Conservation (phyloP, 352 stramenopile species). For the Phytophthora hibernalis region DNA sequence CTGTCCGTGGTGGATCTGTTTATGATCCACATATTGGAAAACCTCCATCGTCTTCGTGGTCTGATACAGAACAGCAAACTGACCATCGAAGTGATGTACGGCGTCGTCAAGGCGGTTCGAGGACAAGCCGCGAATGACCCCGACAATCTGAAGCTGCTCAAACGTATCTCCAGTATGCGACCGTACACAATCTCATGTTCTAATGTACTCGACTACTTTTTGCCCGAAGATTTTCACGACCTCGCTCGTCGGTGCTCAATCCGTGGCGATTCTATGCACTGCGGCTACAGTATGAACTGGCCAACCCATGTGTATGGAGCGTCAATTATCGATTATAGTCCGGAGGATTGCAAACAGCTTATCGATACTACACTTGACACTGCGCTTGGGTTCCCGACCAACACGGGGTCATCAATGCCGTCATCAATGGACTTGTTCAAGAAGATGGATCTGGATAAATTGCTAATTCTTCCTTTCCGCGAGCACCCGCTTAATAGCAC, state of each 20-base stretch:
- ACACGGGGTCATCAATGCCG: neutral
- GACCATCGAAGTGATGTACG: conserved; percentile 20
- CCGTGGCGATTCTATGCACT: conserved; percentile 3
- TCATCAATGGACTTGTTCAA: conserved; percentile 5
- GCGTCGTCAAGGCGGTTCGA: conserved; percentile 16
- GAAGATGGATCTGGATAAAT: conserved; percentile 22
- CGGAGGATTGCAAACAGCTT: conserved; percentile 1
- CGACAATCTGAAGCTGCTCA: conserved; percentile 8
- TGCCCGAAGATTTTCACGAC: conserved; percentile 32
- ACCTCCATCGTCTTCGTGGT: conserved; percentile 19
- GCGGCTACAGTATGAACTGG: conserved; percentile 41
- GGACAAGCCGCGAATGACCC: conserved; percentile 2
- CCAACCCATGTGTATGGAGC: conserved; percentile 25
- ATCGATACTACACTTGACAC: conserved; percentile 11
- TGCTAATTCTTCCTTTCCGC: conserved; percentile 18
- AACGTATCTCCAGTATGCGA: conserved; percentile 15
- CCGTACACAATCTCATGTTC: conserved; percentile 37
- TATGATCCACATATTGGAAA: conserved; percentile 20
- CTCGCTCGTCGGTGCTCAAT: conserved; percentile 6
- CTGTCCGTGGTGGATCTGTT: conserved; percentile 28
- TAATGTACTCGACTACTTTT: conserved; percentile 32
- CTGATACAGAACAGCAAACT: conserved; percentile 14
- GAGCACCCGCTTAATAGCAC: conserved; percentile 26
- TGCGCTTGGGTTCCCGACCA: conserved; percentile 17
- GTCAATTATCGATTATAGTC: conserved; percentile 27